These are phyloP conservation scores for Chalciporus piperatus DNA, from an alignment of 768 basidiomycete species.

Conservation along the genomic window DNA sequence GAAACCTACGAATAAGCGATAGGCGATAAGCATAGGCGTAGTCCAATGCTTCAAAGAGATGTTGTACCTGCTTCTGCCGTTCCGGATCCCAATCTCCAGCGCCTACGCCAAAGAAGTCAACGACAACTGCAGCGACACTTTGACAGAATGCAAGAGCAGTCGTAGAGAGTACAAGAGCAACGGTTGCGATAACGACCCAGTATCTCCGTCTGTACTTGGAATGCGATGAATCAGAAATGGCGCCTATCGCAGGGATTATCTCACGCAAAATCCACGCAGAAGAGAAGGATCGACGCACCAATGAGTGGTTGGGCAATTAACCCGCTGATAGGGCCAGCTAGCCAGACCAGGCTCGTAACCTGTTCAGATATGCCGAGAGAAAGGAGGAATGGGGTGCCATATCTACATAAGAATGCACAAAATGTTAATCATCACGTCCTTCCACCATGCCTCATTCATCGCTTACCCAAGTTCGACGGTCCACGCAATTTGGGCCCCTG, in stretches of 20 bases:
- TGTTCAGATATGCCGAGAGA: conserved; percentile 80
- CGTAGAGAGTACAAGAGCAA: conserved; percentile 75
- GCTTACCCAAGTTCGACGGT: conserved; percentile 90
- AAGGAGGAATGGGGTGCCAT: conserved; percentile 92
- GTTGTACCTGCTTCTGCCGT: conserved; percentile 55
- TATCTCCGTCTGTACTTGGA: conserved; percentile 89
- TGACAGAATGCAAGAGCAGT: conserved; percentile 82
- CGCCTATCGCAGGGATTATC: conserved; percentile 49
- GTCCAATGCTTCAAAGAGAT: background rate
- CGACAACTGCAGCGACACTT: conserved; percentile 65
- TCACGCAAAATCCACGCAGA: background rate
- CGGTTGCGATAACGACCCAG: conserved; percentile 90
- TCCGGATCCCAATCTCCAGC: conserved; percentile 87
- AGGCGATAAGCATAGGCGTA: background rate
- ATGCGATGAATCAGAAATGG: conserved; percentile 90
- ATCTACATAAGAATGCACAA: conserved; percentile 47
- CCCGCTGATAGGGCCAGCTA: conserved; percentile 92
- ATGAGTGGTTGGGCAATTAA: conserved; percentile 96
- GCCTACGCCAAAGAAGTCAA: conserved; percentile 73
- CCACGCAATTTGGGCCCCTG: conserved; percentile 93
- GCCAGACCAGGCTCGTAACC: conserved; percentile 92
- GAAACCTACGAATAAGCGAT: conserved; percentile 46
- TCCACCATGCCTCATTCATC: background rate
- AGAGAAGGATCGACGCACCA: conserved; percentile 44
- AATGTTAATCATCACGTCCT: conserved; percentile 1